Evolutionary conservation across 352 stramenopile species (phyloP).

Genomic region (Globisporangium ultimum): DNA sequence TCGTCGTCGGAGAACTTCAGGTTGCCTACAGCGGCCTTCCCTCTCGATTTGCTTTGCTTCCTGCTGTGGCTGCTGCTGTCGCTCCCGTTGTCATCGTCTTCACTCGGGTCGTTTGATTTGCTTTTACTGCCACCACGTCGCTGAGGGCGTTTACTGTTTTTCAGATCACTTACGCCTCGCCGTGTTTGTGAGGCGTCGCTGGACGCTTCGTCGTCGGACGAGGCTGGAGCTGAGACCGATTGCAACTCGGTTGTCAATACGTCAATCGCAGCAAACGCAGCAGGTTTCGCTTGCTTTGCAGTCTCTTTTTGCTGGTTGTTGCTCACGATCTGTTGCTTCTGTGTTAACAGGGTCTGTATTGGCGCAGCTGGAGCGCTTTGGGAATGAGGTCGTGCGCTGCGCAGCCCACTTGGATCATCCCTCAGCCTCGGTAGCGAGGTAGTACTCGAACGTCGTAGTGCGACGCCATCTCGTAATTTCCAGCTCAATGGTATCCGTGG

Average conservation of each 20-base stretch:
- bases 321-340: neutral
- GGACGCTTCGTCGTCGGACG: constrained; percentile 7
- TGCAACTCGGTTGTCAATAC: neutral
- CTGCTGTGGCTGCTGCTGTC: no score
- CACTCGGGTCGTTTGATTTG: no score
- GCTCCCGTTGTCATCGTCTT: no score
- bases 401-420: neutral
- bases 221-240: neutral
- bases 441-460: constrained; percentile 24
- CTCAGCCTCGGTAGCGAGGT: neutral
- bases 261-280: no score
- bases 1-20: no score
- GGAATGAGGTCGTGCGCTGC: constrained; percentile 1
- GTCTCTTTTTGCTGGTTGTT: neutral
- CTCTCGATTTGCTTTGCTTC: no score
- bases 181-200: no score
- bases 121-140: no score
- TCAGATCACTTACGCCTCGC: no score
- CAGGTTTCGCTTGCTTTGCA: neutral
- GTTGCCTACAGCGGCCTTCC: no score
- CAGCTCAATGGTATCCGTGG: constrained; percentile 41
- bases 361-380: constrained; percentile 9
- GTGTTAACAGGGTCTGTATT: neutral
- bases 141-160: no score
- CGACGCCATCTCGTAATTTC: constrained; percentile 50